Base-by-base conservation (phyloP, 352 stramenopile genomes). In the Phytophthora pisi region DNA sequence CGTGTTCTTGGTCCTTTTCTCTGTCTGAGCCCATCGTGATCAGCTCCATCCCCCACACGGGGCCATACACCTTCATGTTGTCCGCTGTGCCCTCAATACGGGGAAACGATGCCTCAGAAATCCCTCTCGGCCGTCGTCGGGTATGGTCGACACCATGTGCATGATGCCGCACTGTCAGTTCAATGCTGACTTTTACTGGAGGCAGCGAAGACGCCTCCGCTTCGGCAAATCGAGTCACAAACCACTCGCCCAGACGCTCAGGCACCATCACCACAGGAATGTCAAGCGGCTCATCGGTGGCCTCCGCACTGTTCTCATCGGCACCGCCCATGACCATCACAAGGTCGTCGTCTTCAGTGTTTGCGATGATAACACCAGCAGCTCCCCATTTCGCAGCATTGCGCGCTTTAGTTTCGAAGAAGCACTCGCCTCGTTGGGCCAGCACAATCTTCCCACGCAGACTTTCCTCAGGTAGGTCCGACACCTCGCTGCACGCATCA, bases 281-380 rank as follows among this genome's bases (percentile, higher is more conserved):
- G 4, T 66, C 46, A 5, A 86, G 20, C 8, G 51, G 42, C 13
- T 43, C 54, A 26, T 65, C 42, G 47, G 36, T 47, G 7, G 51
- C 57, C 3, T 81, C 70, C 10, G 68, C 57, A 7, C 40, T 66
- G 6, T 43, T 51, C 30, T 71, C 66, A 5, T 61, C 68, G 4
- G 77, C 74, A 16, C 82, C 75, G 31, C 80, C 86, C 88, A 95
- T 95, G 59, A 94, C 81, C 74, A 95, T 93, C 36, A 96, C 76
- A 49, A 92, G 73, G 1, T 81, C 73, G 18, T 89, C 72, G 23
- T 90, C 81, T 59, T 79, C 70, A 23, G 81, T 81, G 62, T 93
- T 94, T 18, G 86, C 66, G 26, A 94, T 67, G 42, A 94, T 79
- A 13, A 92, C 69, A 45, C 78, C 86, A 0, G 70, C 64, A 5